Conservation (phyloP, 352 stramenopile genomes). For the Aphanomyces invadans region DNA sequence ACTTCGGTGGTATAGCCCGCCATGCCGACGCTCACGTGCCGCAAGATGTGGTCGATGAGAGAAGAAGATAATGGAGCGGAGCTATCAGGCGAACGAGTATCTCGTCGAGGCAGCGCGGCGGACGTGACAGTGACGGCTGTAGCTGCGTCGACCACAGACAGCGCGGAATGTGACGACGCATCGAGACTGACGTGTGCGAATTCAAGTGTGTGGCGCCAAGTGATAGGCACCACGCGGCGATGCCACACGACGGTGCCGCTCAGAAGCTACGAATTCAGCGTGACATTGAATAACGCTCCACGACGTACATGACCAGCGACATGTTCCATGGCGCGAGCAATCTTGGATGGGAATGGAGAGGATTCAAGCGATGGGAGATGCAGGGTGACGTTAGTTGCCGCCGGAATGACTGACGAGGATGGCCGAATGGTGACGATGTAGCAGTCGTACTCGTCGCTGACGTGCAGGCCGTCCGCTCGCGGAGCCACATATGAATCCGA, state of each 20-base stretch:
- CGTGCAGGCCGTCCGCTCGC: neutral
- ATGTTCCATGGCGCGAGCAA: constrained; percentile 35
- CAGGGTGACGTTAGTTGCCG: neutral
- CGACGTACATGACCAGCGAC: constrained; percentile 27
- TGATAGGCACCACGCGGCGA: constrained; percentile 28
- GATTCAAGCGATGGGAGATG: neutral
- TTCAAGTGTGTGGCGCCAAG: constrained; percentile 42
- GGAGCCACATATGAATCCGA: neutral
- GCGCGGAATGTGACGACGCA: neutral
- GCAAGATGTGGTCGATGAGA: neutral
- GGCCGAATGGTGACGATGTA: neutral
- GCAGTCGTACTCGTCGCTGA: neutral
- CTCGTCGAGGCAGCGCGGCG: neutral
- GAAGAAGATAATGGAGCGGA: neutral
- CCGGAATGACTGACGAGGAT: too few species aligned
- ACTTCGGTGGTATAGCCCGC: neutral
- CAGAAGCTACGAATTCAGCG: constrained; percentile 28
- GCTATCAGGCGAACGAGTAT: neutral
- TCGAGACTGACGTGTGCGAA: constrained; percentile 33
- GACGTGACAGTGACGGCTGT: neutral
- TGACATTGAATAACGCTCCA: neutral
- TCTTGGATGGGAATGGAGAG: constrained; percentile 2
- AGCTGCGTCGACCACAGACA: neutral
- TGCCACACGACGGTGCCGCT: constrained; percentile 39
- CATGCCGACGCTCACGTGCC: neutral